Evolutionary conservation across 176 grass and related monocot species (phyloP).

Genomic region (Carex parvula): DNA sequence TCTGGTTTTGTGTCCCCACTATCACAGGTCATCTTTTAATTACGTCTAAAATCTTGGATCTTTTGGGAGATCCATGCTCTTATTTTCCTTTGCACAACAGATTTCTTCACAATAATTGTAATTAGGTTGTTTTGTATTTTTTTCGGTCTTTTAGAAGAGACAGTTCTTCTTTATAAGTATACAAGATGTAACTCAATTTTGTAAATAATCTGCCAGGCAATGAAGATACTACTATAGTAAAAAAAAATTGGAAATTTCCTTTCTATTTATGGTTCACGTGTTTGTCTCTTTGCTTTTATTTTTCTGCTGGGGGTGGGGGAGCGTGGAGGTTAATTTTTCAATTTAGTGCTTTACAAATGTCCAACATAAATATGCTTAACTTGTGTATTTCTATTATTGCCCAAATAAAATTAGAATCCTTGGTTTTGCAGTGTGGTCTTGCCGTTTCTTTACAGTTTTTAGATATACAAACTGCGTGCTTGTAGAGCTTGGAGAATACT

Average conservation of each 20-base stretch:
- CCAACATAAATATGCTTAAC: neutral
- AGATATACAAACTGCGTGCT: neutral
- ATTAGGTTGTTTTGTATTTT: neutral
- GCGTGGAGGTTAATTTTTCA: neutral
- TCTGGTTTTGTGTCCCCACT: neutral
- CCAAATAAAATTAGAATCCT: neutral
- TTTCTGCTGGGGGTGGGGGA: neutral
- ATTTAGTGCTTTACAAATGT: neutral
- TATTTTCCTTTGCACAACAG: neutral
- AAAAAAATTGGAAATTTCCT: neutral
- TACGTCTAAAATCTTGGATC: neutral
- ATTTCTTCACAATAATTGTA: neutral
- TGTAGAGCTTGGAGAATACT: neutral
- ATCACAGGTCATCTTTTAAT: neutral
- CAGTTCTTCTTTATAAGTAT: neutral
- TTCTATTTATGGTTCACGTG: neutral
- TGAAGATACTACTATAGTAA: neutral
- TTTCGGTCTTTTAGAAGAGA: neutral
- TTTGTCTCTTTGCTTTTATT: neutral
- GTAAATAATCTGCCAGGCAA: neutral
- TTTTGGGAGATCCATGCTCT: neutral
- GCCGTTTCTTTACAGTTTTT: neutral
- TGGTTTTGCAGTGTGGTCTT: neutral
- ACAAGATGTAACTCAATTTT: neutral
- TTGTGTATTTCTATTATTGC: neutral